A percentile compares a stretch with the other conserved stretches of the same genome.
Conservation (phyloP, 129 eudicot genomes). For the Tanacetum coccineum region DNA sequence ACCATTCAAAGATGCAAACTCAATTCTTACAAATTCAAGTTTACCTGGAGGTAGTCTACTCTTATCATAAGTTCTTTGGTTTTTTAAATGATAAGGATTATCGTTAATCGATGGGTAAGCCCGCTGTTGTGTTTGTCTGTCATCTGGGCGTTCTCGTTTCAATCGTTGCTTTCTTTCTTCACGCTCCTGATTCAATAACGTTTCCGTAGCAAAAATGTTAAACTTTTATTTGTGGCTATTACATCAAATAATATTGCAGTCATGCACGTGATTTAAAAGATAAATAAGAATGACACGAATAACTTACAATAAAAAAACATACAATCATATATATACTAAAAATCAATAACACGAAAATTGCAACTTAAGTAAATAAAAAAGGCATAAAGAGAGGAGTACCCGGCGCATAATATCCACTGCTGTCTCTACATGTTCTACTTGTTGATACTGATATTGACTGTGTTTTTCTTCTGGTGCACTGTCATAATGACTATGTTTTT, state of each 20-base stretch:
- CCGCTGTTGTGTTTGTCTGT: slow-evolving; percentile 48
- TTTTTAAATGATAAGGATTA: slow-evolving; percentile 49
- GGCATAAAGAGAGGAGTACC: slow-evolving; percentile 44
- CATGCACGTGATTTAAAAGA: neutral
- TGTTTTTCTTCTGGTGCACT: slow-evolving; percentile 50
- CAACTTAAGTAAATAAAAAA: neutral
- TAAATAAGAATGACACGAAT: neutral
- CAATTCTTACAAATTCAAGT: neutral
- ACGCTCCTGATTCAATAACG: slow-evolving; percentile 65
- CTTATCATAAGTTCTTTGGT: slow-evolving; percentile 57
- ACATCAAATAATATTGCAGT: slow-evolving; percentile 5
- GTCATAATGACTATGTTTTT: slow-evolving; percentile 41
- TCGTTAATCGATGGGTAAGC: slow-evolving; percentile 50
- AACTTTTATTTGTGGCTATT: slow-evolving; percentile 5
- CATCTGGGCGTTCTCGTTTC: slow-evolving; percentile 86
- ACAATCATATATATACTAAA: neutral
- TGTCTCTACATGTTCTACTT: slow-evolving; percentile 57
- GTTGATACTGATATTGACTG: slow-evolving; percentile 24
- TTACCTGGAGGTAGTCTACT: slow-evolving; percentile 91
- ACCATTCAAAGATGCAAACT: slow-evolving; percentile 10
- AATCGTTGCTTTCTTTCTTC: slow-evolving; percentile 82
- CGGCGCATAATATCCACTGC: slow-evolving; percentile 75
- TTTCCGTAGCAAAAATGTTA: neutral
- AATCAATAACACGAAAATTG: neutral
- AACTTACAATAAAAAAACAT: neutral